These are phyloP conservation scores for Penicillium sp. DNA, from an alignment of 2,329 filamentous ascomycete genomes.

Conservation along the genomic window DNA sequence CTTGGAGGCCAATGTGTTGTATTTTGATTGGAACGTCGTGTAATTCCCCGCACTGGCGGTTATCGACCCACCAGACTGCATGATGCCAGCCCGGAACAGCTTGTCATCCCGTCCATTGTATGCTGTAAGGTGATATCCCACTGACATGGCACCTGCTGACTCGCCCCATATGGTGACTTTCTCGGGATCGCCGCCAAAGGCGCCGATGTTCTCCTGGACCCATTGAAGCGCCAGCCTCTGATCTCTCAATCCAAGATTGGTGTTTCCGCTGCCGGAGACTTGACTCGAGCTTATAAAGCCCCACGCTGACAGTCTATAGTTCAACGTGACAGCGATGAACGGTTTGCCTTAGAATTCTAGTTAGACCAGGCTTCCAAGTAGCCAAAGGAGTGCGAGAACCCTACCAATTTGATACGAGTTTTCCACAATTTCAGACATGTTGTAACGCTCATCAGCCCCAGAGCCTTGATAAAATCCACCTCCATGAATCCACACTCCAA, in stretches of 20 bases:
- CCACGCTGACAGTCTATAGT: conserved; percentile 47
- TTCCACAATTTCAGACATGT: conserved; percentile 52
- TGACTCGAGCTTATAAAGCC: conserved; percentile 46
- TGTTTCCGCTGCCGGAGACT: conserved; percentile 35
- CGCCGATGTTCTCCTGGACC: conserved; percentile 31
- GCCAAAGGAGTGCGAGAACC: not conserved
- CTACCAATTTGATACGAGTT: conserved; percentile 43
- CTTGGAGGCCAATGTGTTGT: conserved; percentile 52
- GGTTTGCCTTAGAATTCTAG: conserved; percentile 28
- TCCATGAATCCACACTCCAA: conserved; percentile 55
- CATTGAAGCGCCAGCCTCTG: conserved; percentile 33
- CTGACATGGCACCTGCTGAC: conserved; percentile 45
- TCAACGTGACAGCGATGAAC: conserved; percentile 48
- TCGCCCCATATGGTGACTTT: conserved; percentile 48
- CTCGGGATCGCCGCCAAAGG: conserved; percentile 29
- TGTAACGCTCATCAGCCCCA: conserved; percentile 51
- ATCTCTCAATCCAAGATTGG: conserved; percentile 50
- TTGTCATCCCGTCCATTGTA: conserved; percentile 48
- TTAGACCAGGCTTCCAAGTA: not conserved
- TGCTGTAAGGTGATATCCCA: conserved; percentile 46
- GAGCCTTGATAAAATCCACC: conserved; percentile 48
- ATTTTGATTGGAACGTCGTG: conserved; percentile 41
- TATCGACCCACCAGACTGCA: conserved; percentile 47
- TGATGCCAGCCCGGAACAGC: conserved; percentile 48
- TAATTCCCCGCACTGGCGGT: conserved; percentile 34